These are phyloP conservation scores for Gaeumannomyces sp. DNA, from an alignment of 2,329 filamentous ascomycete genomes.

Conservation along the genomic window DNA sequence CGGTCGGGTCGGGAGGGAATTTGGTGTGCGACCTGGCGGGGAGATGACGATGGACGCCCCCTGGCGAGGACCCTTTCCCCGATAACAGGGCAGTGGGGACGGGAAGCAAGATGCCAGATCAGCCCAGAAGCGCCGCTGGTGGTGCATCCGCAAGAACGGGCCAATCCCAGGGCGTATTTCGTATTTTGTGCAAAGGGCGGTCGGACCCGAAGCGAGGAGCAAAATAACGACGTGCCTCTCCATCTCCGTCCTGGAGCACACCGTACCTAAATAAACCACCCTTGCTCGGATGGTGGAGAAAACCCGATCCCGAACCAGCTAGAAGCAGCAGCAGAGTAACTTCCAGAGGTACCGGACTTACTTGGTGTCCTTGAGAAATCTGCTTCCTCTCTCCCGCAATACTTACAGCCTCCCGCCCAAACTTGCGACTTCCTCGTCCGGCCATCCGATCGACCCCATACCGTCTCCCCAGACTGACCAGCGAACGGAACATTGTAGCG, in stretches of 20 bases:
- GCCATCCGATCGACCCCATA: not conserved
- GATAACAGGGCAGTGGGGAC: not conserved
- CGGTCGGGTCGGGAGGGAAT: not conserved
- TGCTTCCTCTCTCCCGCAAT: not conserved
- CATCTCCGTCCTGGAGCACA: too few species aligned
- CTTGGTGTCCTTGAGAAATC: not conserved
- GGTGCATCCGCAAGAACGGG: not conserved
- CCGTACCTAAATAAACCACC: too few species aligned
- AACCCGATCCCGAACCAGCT: not conserved
- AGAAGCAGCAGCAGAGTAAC: not conserved
- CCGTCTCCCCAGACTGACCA: not conserved
- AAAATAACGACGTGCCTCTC: not conserved
- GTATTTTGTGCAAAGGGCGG: not conserved
- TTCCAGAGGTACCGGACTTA: not conserved
- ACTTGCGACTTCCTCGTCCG: not conserved
- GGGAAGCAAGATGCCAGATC: not conserved
- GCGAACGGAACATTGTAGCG: constrained; percentile 8
- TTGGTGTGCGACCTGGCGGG: not conserved
- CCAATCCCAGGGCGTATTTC: not conserved
- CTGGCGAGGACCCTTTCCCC: not conserved
- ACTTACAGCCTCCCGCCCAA: not conserved
- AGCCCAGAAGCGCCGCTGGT: not conserved
- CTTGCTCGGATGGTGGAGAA: not conserved
- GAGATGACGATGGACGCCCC: too few species aligned
- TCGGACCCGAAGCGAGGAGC: not conserved